Evolutionary conservation across 1,139 yeast species (phyloP).

Genomic region (Yamadazyma kanchanaburiensis): DNA sequence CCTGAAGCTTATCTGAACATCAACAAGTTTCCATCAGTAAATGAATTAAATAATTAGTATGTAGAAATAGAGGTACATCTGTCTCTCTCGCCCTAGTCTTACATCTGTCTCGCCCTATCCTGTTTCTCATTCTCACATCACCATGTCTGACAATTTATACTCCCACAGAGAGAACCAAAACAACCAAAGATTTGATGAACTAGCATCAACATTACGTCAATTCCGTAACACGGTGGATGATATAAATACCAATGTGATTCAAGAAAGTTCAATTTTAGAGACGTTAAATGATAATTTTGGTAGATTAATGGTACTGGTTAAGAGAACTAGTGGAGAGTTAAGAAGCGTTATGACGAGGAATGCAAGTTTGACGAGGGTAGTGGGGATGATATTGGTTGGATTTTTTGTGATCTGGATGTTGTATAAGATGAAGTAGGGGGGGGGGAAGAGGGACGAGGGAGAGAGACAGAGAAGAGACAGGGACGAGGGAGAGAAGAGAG

Average conservation of each 20-base stretch:
- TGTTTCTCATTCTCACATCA: no score
- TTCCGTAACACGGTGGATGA: conserved; percentile 45
- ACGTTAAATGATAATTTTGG: conserved; percentile 58
- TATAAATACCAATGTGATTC: conserved; percentile 41
- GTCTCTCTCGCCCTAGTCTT: no score
- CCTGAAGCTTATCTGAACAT: conserved; percentile 30
- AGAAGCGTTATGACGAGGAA: conserved; percentile 47
- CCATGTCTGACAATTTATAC: conserved; percentile 36
- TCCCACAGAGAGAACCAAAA: conserved; percentile 45
- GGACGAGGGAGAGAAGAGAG: no score
- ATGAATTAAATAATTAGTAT: no score
- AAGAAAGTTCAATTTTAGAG: conserved; percentile 50
- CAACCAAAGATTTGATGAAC: conserved; percentile 42
- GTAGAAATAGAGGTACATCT: no score
- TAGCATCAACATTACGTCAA: conserved; percentile 44
- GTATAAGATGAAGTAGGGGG: conserved; percentile 46
- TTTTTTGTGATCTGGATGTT: conserved; percentile 70
- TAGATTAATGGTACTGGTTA: conserved; percentile 56
- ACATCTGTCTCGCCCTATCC: conserved; percentile 1
- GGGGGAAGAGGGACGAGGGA: no score
- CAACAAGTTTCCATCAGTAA: conserved; percentile 27
- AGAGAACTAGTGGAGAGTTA: conserved; percentile 64
- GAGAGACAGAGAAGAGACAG: no score
- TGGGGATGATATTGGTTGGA: conserved; percentile 48
- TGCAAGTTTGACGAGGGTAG: conserved; percentile 39